These are phyloP conservation scores for Oryza coarctata DNA, from an alignment of 176 grass and related monocot species.

Conservation along the genomic window DNA sequence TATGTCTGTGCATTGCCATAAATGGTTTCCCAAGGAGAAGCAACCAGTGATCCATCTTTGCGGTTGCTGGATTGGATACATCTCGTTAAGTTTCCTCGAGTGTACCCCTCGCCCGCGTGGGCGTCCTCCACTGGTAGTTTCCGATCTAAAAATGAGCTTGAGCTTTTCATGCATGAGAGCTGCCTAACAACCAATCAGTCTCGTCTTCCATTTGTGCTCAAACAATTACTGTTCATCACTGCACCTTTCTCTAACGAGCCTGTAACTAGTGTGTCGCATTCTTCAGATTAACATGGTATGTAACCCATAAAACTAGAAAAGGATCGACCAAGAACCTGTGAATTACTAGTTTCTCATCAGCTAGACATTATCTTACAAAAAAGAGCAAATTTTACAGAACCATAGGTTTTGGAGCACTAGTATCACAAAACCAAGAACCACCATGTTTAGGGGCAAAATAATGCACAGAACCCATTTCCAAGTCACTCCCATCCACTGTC, in stretches of 20 bases:
- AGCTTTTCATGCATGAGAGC: conserved; percentile 3
- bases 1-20: not conserved
- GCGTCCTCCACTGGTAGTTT: conserved; percentile 17
- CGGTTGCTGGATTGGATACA: conserved; percentile 23
- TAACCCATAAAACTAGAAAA: not conserved
- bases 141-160: conserved; percentile 24
- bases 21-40: not conserved
- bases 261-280: not conserved
- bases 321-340: not conserved
- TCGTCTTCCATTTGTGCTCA: not conserved
- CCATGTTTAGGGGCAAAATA: no score
- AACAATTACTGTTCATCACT: not conserved
- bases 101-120: not conserved
- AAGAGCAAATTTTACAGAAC: no score
- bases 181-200: not conserved
- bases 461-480: no score
- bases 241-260: not conserved
- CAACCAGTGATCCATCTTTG: not conserved
- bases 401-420: no score
- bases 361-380: no score
- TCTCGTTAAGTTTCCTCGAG: conserved; percentile 22
- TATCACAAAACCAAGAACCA: no score
- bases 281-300: not conserved
- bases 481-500: no score
- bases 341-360: not conserved